Percentiles rank a stretch among this genome's conserved stretches.
phyloP scores from a whole-genome alignment of 1,284 basidiomycete species.

The Cutaneotrichosporon cyanovorans region DNA sequence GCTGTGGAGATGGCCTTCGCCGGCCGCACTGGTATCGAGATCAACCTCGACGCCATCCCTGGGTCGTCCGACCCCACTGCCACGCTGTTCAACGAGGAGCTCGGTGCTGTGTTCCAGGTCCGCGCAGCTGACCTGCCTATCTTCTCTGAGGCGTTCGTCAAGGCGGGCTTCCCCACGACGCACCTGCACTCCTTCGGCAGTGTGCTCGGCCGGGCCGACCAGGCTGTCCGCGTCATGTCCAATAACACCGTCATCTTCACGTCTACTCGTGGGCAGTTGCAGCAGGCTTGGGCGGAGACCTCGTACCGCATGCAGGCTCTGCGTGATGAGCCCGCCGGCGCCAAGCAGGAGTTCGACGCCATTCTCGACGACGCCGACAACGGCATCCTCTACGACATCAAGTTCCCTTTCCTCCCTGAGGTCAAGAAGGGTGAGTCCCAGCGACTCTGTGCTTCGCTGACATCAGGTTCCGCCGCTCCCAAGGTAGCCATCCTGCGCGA shows the following conservation, averaged over 20 bases:
- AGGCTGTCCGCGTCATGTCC: slow-evolving; percentile 58
- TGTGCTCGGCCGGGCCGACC: slow-evolving; percentile 55
- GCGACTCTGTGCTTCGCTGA: background rate
- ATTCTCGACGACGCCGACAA: slow-evolving; percentile 59
- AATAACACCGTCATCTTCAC: slow-evolving; percentile 56
- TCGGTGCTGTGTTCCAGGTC: slow-evolving; percentile 88
- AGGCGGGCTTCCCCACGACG: slow-evolving; percentile 63
- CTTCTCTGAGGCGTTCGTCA: slow-evolving; percentile 59
- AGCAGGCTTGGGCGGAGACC: slow-evolving; percentile 87
- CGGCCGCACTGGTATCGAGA: slow-evolving; percentile 65
- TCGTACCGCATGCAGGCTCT: slow-evolving; percentile 84
- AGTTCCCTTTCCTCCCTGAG: slow-evolving; percentile 52
- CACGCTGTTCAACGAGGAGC: slow-evolving; percentile 89
- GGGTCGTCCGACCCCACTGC: slow-evolving; percentile 53
- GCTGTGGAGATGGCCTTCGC: slow-evolving; percentile 96
- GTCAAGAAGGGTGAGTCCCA: slow-evolving; percentile 20
- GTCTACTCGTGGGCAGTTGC: slow-evolving; percentile 63
- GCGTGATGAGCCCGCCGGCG: slow-evolving; percentile 73
- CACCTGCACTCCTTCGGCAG: slow-evolving; percentile 69
- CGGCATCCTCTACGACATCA: slow-evolving; percentile 73
- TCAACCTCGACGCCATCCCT: slow-evolving; percentile 48
- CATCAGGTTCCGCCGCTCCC: slow-evolving; percentile 54
- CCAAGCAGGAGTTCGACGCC: slow-evolving; percentile 73
- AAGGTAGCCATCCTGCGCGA: slow-evolving; percentile 93
- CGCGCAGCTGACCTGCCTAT: slow-evolving; percentile 55